phyloP scores from a whole-genome alignment of 257 asterid species.

The Echium plantagineum region DNA sequence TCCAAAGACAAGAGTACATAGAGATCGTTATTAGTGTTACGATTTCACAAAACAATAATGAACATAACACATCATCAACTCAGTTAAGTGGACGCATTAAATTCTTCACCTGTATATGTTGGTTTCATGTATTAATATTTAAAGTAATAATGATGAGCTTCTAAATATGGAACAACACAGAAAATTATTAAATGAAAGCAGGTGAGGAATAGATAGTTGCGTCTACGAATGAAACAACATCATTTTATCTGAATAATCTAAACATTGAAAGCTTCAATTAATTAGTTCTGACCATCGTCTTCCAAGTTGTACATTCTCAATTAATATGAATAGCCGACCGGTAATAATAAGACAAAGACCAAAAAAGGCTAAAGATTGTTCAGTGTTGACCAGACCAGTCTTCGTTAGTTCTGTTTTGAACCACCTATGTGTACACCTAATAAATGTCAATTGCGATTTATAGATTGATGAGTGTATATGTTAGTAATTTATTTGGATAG shows the following conservation, averaged over 20 bases:
- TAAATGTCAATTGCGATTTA: not conserved
- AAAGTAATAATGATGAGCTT: no score
- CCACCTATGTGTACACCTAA: not conserved
- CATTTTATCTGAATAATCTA: not conserved
- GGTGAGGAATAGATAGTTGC: not conserved
- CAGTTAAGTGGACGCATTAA: no score
- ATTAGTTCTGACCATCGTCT: not conserved
- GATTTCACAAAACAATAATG: no score
- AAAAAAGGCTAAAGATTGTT: not conserved
- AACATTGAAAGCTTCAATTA: not conserved
- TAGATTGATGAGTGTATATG: no score
- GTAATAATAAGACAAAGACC: not conserved
- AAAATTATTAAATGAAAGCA: not conserved
- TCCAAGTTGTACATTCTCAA: no score
- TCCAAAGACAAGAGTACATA: no score
- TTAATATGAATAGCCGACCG: no score
- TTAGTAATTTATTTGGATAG: no score
- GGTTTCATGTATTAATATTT: no score
- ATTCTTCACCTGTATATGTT: no score
- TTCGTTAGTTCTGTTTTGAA: not conserved
- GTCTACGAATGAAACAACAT: not conserved
- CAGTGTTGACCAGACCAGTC: not conserved
- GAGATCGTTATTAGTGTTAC: no score
- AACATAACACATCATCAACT: no score
- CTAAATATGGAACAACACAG: not conserved